Evolutionary conservation across 2,329 filamentous ascomycete genomes (phyloP).

Genomic region (Hypoxylon sp.): DNA sequence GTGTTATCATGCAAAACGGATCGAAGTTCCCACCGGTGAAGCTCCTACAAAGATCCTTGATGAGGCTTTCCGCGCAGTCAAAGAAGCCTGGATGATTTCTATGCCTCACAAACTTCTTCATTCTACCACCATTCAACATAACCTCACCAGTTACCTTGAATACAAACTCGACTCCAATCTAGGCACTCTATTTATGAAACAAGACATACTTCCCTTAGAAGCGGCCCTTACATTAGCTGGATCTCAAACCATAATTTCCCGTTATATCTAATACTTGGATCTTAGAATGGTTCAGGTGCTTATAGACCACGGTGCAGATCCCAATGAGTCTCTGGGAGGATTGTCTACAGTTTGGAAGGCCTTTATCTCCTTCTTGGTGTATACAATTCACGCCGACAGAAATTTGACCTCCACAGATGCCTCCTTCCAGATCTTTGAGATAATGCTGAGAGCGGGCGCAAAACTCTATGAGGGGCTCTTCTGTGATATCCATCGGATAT

Average conservation of each 20-base stretch:
- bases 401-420: not conserved
- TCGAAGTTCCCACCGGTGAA: not conserved
- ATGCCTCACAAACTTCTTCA: not conserved
- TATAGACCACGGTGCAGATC: not conserved
- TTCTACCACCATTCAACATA: not conserved
- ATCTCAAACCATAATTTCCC: not conserved
- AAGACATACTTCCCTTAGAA: not conserved
- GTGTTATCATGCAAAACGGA: not conserved
- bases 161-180: not conserved
- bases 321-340: not conserved
- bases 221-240: not conserved
- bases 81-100: not conserved
- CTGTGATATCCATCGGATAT: not conserved
- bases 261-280: not conserved
- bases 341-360: not conserved
- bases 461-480: not conserved
- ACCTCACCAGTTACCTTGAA: not conserved
- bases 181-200: not conserved
- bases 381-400: not conserved
- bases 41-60: not conserved
- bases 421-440: not conserved
- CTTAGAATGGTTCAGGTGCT: not conserved
- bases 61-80: not conserved
- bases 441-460: not conserved
- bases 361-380: not conserved